Percentiles rank a stretch among this genome's conserved stretches.
Evolutionary conservation across 2,329 filamentous ascomycete genomes (phyloP).

Genomic region (Diaporthe velutina): DNA sequence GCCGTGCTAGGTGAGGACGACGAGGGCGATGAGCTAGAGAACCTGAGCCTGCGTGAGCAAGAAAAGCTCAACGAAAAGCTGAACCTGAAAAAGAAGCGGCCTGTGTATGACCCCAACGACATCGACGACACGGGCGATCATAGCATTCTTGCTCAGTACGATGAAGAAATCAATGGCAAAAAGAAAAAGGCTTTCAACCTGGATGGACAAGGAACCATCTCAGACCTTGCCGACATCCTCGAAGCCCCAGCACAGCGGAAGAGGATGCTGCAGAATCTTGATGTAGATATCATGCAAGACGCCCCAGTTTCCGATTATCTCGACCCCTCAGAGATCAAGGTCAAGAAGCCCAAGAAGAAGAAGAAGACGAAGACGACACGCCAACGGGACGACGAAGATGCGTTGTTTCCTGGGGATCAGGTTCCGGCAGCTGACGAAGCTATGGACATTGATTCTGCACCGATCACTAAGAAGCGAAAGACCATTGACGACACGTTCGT

Average conservation of each 20-base stretch:
- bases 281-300: slow-evolving; percentile 76
- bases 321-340: slow-evolving; percentile 86
- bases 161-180: slow-evolving; percentile 94
- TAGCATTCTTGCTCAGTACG: slow-evolving; percentile 88
- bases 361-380: slow-evolving; percentile 85
- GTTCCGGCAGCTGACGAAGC: slow-evolving; percentile 56
- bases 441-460: slow-evolving; percentile 81
- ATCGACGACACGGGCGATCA: slow-evolving; percentile 74
- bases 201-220: slow-evolving; percentile 79
- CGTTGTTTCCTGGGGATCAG: slow-evolving; percentile 61
- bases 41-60: slow-evolving; percentile 76
- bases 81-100: slow-evolving; percentile 90
- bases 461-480: slow-evolving; percentile 68
- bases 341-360: slow-evolving; percentile 95
- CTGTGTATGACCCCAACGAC: slow-evolving; percentile 87
- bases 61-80: slow-evolving; percentile 82
- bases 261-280: slow-evolving; percentile 79
- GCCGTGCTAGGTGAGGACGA: slow-evolving; percentile 87
- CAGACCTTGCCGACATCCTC: slow-evolving; percentile 71
- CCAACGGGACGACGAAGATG: slow-evolving; percentile 75
- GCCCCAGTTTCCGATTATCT: slow-evolving; percentile 87
- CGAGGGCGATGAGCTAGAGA: slow-evolving; percentile 91
- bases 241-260: slow-evolving; percentile 62
- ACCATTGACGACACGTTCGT: slow-evolving; percentile 78
- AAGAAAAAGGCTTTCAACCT: slow-evolving; percentile 90